Base-by-base conservation (phyloP, 177 flowering plant species). In the Vitis hybrid region DNA sequence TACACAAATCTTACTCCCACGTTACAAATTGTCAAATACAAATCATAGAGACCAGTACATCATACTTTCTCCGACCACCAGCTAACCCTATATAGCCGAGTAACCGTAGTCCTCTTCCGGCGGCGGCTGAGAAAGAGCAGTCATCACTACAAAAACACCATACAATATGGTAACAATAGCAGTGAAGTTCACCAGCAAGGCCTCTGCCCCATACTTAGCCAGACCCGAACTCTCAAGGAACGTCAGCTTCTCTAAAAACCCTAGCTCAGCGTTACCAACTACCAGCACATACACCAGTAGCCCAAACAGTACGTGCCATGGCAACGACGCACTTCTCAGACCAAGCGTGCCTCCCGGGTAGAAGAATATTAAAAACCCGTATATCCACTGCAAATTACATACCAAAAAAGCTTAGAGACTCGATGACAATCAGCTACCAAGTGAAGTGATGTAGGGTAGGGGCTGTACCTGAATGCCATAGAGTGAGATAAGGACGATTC, bases 201-300 rank as follows among this genome's bases (percentile, higher is more conserved):
- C 97, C 80, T 93, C 98, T 0, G 93, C 21, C 1, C 98, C 92
- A 50, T 86, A 93, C 68, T 92, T 91, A 49, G 78, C 81, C 3
- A 93, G 71, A 24, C 94, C 97, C 0, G 83, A 65, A 67, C 21
- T 81, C 81, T 95, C 87, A 4, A 93, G 94, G 80, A 93, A 95
- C 3, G 99, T 95, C 4, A 95, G 94, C 84, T 91, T 95, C 86
- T 95, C 98, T 51, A 93, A 76, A 72, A 88, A 91, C n/a, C 99
- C 99, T 9, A 93, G 48, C 12, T 78, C 54, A 0, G 94, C 92
- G 14, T 76, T 85, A 14, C 69, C 83, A 12, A 95, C 73, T 2
- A 94, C 98, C 70, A 95, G 65, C 5, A 85, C 30, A 60, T 86
- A 95, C 13, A 93, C 83, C 9, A 86, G 76, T 15, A 85, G 60